Evolutionary conservation across 257 asterid species (phyloP), one percentile per base, ranked within the genome.

Genomic region (Forsythia suspensa): DNA sequence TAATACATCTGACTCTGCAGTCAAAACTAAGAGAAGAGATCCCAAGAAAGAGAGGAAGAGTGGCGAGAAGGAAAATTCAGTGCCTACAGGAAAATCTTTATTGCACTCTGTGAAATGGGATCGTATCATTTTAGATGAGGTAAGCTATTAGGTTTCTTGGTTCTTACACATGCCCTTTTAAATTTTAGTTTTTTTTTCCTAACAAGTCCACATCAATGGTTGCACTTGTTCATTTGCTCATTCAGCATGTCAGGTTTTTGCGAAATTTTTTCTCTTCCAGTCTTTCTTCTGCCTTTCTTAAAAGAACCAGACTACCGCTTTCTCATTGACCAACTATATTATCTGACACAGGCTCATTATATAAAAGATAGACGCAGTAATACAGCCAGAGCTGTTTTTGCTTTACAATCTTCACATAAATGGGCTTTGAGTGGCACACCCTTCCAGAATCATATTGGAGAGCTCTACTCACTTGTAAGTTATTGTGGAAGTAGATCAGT

Each of bases 371-470:
- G 98, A 69, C 91, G 90, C 80, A 82, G 89, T 86, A 95, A 89
- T 80, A 95, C 95, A 13, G 87, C 97, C 63, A 93, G 85, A 89
- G 97, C 99, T 71, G 84, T 95, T 81, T 88, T 95, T 86, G 88
- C 91, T 78, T 82, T 95, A 71, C 87, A 85, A 81, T 95, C 99
- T 86, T 83, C 88, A 37, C 90, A 86, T 84, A 93, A 87, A 82
- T 95, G 99, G 99, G 97, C 98, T 68, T 86, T 95, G 79, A 93
- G 96, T 88, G 99, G 99, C 79, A 95, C 99, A 70, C 99, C 99
- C 52, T 94, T 95, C 76, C 99, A 95, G 88, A 95, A 95, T 82
- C 95, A 92, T 82, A 97, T 95, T 80, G 97, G 98, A 69, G 99
- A 95, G 87, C 89, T 95, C 77, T 95, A 95, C 89, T 95, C 99